phyloP scores from a whole-genome alignment of 1,284 basidiomycete species.

The Ustilago trichophora region DNA sequence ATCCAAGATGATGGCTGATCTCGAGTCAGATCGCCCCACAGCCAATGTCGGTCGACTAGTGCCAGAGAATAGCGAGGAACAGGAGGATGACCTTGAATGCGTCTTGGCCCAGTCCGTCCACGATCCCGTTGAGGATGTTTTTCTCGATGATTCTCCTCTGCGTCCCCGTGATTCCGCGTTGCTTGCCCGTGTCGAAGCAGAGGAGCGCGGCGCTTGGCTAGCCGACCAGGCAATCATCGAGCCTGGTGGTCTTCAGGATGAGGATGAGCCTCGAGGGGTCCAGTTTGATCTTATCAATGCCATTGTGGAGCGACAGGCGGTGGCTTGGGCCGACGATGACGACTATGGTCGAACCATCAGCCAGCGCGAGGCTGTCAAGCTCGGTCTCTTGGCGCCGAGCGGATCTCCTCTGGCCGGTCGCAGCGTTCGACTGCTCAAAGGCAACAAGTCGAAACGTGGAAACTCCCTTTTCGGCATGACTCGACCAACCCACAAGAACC shows the following conservation, averaged over 20 bases:
- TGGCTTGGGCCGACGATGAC: constrained; percentile 61
- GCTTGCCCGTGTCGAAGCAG: constrained; percentile 24
- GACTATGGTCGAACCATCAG: constrained; percentile 59
- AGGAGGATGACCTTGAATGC: constrained; percentile 44
- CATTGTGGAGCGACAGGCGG: constrained; percentile 41
- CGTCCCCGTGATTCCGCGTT: constrained; percentile 29
- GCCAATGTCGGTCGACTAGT: constrained; percentile 35
- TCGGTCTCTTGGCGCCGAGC: constrained; percentile 42
- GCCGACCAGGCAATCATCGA: constrained; percentile 44
- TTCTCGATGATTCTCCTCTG: constrained; percentile 14
- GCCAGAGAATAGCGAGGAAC: constrained; percentile 26
- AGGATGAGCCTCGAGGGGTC: constrained; percentile 45
- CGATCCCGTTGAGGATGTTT: constrained; percentile 13
- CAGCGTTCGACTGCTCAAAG: constrained; percentile 3
- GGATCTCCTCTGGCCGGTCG: constrained; percentile 1
- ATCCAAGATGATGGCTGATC: neutral
- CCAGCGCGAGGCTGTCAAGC: constrained; percentile 49
- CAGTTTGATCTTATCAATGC: constrained; percentile 53
- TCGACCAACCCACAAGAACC: neutral
- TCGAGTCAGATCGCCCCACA: constrained; percentile 33
- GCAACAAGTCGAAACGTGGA: neutral
- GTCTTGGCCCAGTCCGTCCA: constrained; percentile 25
- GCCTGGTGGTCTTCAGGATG: constrained; percentile 40
- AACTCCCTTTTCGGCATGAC: constrained; percentile 2
- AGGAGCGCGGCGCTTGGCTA: constrained; percentile 37